Base-by-base conservation (phyloP, 2,329 filamentous ascomycete genomes). In the Aureobasidium sp. region DNA sequence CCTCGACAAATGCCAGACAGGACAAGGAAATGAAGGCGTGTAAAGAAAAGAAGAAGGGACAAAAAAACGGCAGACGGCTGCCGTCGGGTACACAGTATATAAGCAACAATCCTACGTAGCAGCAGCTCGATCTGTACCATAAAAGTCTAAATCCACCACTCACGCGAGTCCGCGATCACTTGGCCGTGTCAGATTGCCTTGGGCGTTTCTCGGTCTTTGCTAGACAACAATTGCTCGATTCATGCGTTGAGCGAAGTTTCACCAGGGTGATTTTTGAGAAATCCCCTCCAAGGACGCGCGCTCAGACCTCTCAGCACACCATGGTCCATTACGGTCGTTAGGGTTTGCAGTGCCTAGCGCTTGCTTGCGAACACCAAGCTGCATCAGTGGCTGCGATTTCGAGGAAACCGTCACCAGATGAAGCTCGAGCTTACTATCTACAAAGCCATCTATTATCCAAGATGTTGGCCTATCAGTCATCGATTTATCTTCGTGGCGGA, bases 171-270 rank as follows among this genome's bases (percentile, higher is more conserved):
- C 32, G n/a, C 11, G 32, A 35, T 35, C 32, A 8, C 27, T 35
- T 35, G 14, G 32, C 32, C 32, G 32, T 16, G 10, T 14, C 32
- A 14, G 32, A 35, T 6, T 12, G 32, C 32, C n/a, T 16, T n/a
- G n/a, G 6, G 10, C 12, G 10, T 29, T 8, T 8, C 27, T 29
- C 16, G 12, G 30, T 44, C 40, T 11, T 44, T 29, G 40, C 19
- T 32, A n/a, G 27, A 34, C 40, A 25, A 25, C 21, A 16, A 42
- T 16, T 16, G 12, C 44, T 48, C 30, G 30, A 48, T 24, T 48
- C 44, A 35, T 37, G 44, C 44, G 32, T 48, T 48, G 22, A 12
- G 14, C n/a, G 25, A 35, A 27, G 44, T 35, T 48, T 37, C 44
- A 48, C 29, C 30, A 17, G 19, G 30, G 19, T 37, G 41, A 17